Percentiles rank a stretch among this genome's conserved stretches.
These are phyloP conservation scores for Citrus sp. DNA, from an alignment of 345 rosid species.

Conservation along the genomic window DNA sequence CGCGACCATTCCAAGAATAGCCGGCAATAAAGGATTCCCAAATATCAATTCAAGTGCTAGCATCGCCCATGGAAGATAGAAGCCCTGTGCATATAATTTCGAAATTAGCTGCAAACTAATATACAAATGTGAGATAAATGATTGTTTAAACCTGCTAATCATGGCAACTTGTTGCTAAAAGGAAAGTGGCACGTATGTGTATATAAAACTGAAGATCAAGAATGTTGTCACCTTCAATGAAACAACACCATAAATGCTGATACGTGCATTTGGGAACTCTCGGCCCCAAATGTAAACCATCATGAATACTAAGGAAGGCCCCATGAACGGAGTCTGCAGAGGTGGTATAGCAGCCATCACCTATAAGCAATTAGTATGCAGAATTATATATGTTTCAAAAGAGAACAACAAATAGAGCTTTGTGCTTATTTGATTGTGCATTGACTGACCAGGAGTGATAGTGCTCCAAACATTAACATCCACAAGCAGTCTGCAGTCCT, in stretches of 20 bases:
- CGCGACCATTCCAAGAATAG: slow-evolving; percentile 55
- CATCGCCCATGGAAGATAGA: slow-evolving; percentile 71
- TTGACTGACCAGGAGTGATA: slow-evolving; percentile 50
- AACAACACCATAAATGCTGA: slow-evolving; percentile 53
- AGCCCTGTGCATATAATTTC: slow-evolving; percentile 33
- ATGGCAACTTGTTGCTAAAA: background rate
- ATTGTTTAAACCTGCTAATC: background rate
- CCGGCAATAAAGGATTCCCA: slow-evolving; percentile 53
- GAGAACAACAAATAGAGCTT: background rate
- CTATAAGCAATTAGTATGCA: slow-evolving; percentile 9
- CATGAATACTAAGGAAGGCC: slow-evolving; percentile 56
- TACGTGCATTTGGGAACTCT: slow-evolving; percentile 51
- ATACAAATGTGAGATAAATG: background rate
- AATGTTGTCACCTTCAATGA: slow-evolving; percentile 43
- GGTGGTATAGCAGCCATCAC: slow-evolving; percentile 44
- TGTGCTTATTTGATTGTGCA: too few species aligned
- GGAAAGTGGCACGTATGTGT: background rate
- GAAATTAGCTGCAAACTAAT: background rate
- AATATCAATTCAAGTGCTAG: slow-evolving; percentile 55
- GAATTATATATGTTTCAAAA: too few species aligned
- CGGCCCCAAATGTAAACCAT: slow-evolving; percentile 56
- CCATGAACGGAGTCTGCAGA: slow-evolving; percentile 47
- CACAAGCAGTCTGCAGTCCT: slow-evolving; percentile 67
- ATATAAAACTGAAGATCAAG: background rate
- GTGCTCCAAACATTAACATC: slow-evolving; percentile 70